Base-by-base conservation (phyloP, 164 flowering plant genomes). In the Chimonanthus praecox region DNA sequence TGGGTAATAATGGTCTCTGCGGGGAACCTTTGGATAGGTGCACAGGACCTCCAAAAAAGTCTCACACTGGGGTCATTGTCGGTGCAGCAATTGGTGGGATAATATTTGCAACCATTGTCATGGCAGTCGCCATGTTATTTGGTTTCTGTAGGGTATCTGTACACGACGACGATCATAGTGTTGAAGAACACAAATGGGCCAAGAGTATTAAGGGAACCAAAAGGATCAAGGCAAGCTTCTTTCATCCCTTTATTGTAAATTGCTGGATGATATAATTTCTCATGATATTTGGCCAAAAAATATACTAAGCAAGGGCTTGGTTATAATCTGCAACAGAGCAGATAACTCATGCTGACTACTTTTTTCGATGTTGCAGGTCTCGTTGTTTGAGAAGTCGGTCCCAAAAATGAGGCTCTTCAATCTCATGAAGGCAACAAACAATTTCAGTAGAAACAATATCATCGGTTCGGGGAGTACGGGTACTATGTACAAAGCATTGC, bases 181-280 rank as follows among this genome's bases (percentile, higher is more conserved):
- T 86, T 51, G 86, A 88, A 60, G 97, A 92, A 68, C 89, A 85
- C 47, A 87, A 88, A 71, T 94, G 98, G 98, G 90, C 96, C 8
- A 89, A 76, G 84, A 82, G 76, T 75, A 77, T 94, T 2, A 85
- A 85, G 76, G 91, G 91, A 74, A 70, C 81, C n/a, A 89, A 89
- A 77, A 84, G 76, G 75, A 82, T 88, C 67, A 86, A 94, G 97
- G 97, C 72, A 20, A 74, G 76, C 33, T 51, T 51, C n/a, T 6
- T 11, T 54, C 60, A 3, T 54, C 8, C 8, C 16, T 13, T 8
- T 54, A 54, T 13, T 54, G 11, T 4, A 54, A 54, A 10, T 54
- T 10, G 16, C 16, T 54, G 60, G 4, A 54, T n/a, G 4, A 10
- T 54, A 9, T 54, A 11, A 11, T 54, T 5, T 54, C 16, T 54